Conservation (phyloP, 2,329 filamentous ascomycete species). For the Cryphonectria carpinicola region DNA sequence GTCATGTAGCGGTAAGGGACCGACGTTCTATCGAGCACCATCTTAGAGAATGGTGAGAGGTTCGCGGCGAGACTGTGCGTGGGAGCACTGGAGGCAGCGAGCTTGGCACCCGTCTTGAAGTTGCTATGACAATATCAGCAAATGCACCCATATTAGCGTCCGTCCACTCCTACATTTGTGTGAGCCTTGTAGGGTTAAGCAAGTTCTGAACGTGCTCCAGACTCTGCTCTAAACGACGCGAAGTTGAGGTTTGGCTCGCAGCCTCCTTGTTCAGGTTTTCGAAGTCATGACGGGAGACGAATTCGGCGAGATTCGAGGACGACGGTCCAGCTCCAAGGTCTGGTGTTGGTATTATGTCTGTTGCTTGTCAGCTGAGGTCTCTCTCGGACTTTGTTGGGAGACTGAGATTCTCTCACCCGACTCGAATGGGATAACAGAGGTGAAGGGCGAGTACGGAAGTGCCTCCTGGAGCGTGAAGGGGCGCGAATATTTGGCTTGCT, state of each 20-base stretch:
- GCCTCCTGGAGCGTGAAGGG: constrained; percentile 74
- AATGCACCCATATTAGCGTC: constrained; percentile 12
- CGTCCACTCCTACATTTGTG: constrained; percentile 61
- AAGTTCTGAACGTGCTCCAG: constrained; percentile 76
- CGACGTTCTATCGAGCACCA: constrained; percentile 50
- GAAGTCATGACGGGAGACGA: constrained; percentile 60
- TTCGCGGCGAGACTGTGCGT: constrained; percentile 43
- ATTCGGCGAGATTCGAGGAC: constrained; percentile 53
- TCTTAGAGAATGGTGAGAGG: constrained; percentile 55
- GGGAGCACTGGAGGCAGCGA: constrained; percentile 35
- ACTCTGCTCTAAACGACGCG: constrained; percentile 70
- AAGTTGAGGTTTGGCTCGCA: constrained; percentile 57
- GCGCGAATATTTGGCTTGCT: constrained; percentile 36
- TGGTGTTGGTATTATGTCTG: constrained; percentile 70
- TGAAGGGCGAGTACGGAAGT: constrained; percentile 80
- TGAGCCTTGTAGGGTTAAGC: constrained; percentile 71
- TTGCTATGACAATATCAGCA: constrained; percentile 51
- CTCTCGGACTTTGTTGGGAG: no score
- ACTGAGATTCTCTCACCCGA: constrained; percentile 60
- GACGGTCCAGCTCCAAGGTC: constrained; percentile 60
- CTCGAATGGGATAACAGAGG: constrained; percentile 78
- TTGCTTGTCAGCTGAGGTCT: constrained; percentile 2
- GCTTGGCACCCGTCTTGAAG: constrained; percentile 57
- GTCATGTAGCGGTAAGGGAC: constrained; percentile 46
- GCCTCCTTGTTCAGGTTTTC: constrained; percentile 75